Base-by-base conservation (phyloP, 2,329 filamentous ascomycete species). In the Cryphonectria radicalis region DNA sequence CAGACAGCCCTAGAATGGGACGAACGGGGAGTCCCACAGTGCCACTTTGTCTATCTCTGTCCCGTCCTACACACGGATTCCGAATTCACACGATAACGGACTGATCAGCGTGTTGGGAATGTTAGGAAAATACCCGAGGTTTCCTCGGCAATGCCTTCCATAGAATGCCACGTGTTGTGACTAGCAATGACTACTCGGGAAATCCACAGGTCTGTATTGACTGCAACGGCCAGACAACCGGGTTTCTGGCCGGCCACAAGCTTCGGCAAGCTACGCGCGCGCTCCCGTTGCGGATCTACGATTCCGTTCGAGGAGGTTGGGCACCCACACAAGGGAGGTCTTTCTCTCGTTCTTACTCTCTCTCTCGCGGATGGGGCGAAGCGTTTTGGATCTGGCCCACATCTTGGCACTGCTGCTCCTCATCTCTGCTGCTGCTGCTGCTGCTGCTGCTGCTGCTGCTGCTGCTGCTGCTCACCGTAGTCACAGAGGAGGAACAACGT, bases 131-230 rank as follows among this genome's bases (percentile, higher is more conserved):
- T 55, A 55, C 46, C 64, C 64, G 64, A 66, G 64, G 64, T 42
- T 37, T 66, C 40, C 46, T 66, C 64, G 64, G 64, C 64, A 55
- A 66, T 66, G 14, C 22, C 42, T 32, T 46, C 32, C 46, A 43
- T 17, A 50, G 40, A 8, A 13, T 32, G n/a, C 40, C 14, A 50
- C 46, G 32, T 50, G 46, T 50, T 50, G 46, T 50, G 7, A n/a
- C 46, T 14, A 32, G 28, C 28, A 53, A 65, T 17, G 14, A 10
- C 28, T 10, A 32, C 25, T 17, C 42, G 40, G 40, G 40, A 46
- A 17, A 13, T 17, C 5, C 53, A 57, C 53, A 28, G 22, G n/a
- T 7, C n/a, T 57, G 14, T 28, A 25, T 57, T 8, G 22, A 50
- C 8, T n/a, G 4, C 46, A n/a, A 50, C 46, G 11, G 60, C 22